Evolutionary conservation across 1,284 basidiomycete species (phyloP), one percentile per base, ranked within the genome.

Genomic region (Fistulina hepatica): DNA sequence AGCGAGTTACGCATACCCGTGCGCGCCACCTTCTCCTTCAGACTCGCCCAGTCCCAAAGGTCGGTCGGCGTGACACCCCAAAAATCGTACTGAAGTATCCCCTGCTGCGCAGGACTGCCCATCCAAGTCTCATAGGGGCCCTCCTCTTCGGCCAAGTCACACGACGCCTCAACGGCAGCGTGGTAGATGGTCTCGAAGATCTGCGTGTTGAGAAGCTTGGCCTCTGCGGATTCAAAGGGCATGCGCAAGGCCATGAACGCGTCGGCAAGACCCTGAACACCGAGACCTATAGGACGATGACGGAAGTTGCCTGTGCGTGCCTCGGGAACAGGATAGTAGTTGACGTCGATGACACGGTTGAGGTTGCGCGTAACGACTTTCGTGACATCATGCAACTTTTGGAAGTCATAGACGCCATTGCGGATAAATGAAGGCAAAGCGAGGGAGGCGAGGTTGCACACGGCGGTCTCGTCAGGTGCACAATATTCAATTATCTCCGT

Each of bases 151-250:
- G 95, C 94, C 48, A 98, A 66, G 62, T 98, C 95, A 45, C 74
- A 78, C 47, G 89, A 94, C 9, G 91, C 81, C 63, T 98, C 94
- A 33, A 94, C 74, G 2, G 89, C 88, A 33, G 77, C 95, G 54
- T 99, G 91, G 60, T 98, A 99, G 58, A 99, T 97, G 19, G 95
- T 99, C 71, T 98, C 95, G 56, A 97, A 97, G 60, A 99, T 97
- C 63, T 95, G 79, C 47, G 84, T 70, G 66, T 99, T 98, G 50
- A 99, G 78, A 51, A 79, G 66, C 50, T 84, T 81, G 21, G 94
- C 95, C 44, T 81, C 82, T 15, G 71, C 71, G 8, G 89, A 93
- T 53, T 98, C 94, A 60, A 98, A 98, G 1, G 95, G 88, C 72
- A 97, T 78, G 46, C 85, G 88, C 26, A 99, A 74, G 33, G 86